Base-by-base conservation (phyloP, 2,329 filamentous ascomycete species). In the Mycosphaerella arachidis region DNA sequence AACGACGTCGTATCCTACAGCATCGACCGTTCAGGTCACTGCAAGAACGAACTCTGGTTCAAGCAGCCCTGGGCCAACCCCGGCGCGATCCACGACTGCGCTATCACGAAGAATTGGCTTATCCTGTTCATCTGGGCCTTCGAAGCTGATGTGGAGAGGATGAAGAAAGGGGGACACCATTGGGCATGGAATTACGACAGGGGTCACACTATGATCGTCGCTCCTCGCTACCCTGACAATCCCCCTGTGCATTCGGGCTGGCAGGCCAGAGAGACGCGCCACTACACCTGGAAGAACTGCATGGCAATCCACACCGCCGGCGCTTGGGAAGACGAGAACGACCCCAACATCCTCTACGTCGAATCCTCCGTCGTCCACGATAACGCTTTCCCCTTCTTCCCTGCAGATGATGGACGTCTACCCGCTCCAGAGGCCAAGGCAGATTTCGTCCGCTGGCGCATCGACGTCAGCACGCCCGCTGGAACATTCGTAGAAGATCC, bases 301-400 rank as follows among this genome's bases (percentile, higher is more conserved):
- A 76, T 79, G 66, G 72, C 75, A 18, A 74, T 77, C 37, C 77
- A 79, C 66, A 74, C 77, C 2, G 77, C 75, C 5, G 75, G 74
- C 10, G 74, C 73, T 1, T 79, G 76, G 69, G 77, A 79, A 67
- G 71, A 72, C 48, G 66, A 66, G 0, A n/a, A 13, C n/a, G n/a
- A 43, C 40, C 59, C 72, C 3, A 74, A 73, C 8, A 70, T 74
- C 4, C 73, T 79, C 30, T 69, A 73, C 30, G 68, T 76, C 52
- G 77, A 78, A 56, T 68, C 72, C 12, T 73, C 72, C 12, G 64
- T 73, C 8, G 74, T 76, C n/a, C 72, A 75, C 29, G 73, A 75
- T 66, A 78, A 78, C 61, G 73, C 77, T 13, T 78, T 78, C 68
- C 72, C 72, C 35, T 74, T 78, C 68, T 78, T 78, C 65, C 76